phyloP scores from a whole-genome alignment of 352 stramenopile species.

The Phytophthora kernoviae region DNA sequence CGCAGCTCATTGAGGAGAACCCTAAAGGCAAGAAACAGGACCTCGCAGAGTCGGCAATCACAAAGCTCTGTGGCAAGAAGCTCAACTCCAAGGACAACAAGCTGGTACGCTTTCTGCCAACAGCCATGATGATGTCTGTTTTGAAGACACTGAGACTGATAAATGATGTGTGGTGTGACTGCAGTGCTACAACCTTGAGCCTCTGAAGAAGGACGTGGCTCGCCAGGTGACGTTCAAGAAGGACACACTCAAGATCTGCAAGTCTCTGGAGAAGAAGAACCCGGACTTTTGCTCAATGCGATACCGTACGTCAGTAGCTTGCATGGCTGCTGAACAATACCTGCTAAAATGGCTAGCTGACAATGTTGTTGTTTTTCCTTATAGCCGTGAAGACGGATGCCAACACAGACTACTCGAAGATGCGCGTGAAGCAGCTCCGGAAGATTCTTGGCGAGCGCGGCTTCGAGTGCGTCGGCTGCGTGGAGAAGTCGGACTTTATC shows the following conservation, averaged over 20 bases:
- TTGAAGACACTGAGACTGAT: conserved; percentile 1
- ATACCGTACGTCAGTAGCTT: conserved; percentile 82
- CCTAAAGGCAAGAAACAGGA: conserved; percentile 83
- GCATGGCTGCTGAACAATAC: background rate
- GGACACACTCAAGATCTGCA: conserved; percentile 94
- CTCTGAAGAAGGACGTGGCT: conserved; percentile 94
- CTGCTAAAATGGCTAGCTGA: conserved; percentile 1
- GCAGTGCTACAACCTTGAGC: conserved; percentile 94
- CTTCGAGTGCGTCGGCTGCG: conserved; percentile 92
- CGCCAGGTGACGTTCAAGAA: conserved; percentile 93
- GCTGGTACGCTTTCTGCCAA: conserved; percentile 52
- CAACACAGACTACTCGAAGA: conserved; percentile 94
- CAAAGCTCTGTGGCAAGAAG: conserved; percentile 87
- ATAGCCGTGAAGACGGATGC: conserved; percentile 93
- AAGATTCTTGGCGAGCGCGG: conserved; percentile 93
- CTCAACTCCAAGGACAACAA: conserved; percentile 91
- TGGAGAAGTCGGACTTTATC: conserved; percentile 96
- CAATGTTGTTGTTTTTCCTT: conserved; percentile 8
- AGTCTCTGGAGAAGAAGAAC: conserved; percentile 94
- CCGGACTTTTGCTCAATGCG: conserved; percentile 94
- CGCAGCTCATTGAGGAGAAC: conserved; percentile 65
- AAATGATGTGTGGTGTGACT: conserved; percentile 6
- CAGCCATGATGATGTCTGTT: background rate
- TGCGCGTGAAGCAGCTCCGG: conserved; percentile 96
- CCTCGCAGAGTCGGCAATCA: conserved; percentile 80